These are phyloP conservation scores for Globisporangium takayamanum DNA, from an alignment of 352 stramenopile genomes.

Conservation along the genomic window DNA sequence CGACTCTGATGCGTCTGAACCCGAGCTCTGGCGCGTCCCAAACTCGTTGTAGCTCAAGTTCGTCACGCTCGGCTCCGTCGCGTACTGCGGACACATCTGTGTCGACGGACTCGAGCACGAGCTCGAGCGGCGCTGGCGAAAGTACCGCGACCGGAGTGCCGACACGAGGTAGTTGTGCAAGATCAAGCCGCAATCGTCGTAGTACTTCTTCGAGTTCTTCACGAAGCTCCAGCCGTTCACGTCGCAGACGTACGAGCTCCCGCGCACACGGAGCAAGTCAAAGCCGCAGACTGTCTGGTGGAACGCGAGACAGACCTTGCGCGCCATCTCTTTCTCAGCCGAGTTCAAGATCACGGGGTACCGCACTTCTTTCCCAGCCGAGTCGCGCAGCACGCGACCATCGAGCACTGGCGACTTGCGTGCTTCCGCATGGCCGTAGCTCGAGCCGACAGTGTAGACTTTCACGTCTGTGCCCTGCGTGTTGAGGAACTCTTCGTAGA, in stretches of 20 bases:
- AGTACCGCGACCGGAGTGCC: constrained; percentile 69
- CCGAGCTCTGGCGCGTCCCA: constrained; percentile 42
- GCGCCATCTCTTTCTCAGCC: constrained; percentile 98
- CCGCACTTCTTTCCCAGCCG: constrained; percentile 96
- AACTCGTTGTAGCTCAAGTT: constrained; percentile 22
- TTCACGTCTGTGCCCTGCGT: constrained; percentile 99
- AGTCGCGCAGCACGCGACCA: constrained; percentile 90
- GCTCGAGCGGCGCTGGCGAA: constrained; percentile 62
- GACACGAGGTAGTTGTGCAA: constrained; percentile 89
- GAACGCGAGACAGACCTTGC: constrained; percentile 92
- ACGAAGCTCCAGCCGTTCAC: constrained; percentile 99
- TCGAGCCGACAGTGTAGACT: constrained; percentile 97
- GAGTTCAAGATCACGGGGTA: constrained; percentile 99
- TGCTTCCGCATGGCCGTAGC: constrained; percentile 99
- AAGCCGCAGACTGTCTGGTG: constrained; percentile 99
- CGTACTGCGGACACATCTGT: constrained; percentile 79
- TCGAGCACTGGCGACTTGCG: constrained; percentile 98
- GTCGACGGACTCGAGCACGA: constrained; percentile 28
- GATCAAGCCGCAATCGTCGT: constrained; percentile 96
- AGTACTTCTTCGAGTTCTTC: constrained; percentile 98
- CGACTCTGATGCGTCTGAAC: constrained; percentile 61
- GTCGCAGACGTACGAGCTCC: constrained; percentile 97
- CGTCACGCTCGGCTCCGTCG: constrained; percentile 39
- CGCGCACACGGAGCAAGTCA: constrained; percentile 93
- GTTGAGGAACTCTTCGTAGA: constrained; percentile 98